Conservation (phyloP, 2,329 filamentous ascomycete species). For the Diaporthe longicolla region DNA sequence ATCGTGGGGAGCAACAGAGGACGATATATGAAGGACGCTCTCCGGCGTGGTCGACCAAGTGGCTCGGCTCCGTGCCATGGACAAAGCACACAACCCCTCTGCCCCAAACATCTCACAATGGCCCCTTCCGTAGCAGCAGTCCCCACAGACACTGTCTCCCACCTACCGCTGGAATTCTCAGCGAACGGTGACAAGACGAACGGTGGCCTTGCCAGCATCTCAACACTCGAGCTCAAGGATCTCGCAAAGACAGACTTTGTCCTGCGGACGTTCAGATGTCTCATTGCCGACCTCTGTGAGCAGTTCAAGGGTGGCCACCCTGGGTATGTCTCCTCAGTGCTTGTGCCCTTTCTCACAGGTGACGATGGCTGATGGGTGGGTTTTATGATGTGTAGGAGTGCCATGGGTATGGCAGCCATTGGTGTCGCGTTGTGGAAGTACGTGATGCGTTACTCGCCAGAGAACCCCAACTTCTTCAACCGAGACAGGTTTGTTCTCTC, state of each 20-base stretch:
- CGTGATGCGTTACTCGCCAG: conserved; percentile 69
- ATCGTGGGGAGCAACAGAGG: not conserved
- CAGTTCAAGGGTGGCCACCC: conserved; percentile 80
- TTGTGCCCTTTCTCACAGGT: not conserved
- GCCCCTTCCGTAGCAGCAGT: conserved; percentile 22
- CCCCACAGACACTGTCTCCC: conserved; percentile 22
- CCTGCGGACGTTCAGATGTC: conserved; percentile 70
- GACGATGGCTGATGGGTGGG: conserved; percentile 53
- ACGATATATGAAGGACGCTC: conserved; percentile 13
- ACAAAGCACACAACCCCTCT: not conserved
- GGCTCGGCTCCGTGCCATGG: not conserved
- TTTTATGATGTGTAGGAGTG: conserved; percentile 41
- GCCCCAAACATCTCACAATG: not conserved
- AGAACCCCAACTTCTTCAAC: conserved; percentile 67
- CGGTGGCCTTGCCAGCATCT: not conserved
- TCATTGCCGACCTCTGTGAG: conserved; percentile 78
- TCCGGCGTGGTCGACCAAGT: conserved; percentile 2
- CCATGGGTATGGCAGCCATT: conserved; percentile 55
- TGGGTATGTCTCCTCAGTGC: conserved; percentile 60
- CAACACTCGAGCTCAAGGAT: conserved; percentile 27
- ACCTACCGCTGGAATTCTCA: conserved; percentile 27
- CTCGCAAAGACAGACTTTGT: conserved; percentile 59
- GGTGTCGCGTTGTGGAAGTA: conserved; percentile 68
- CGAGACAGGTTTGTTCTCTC: conserved; percentile 72
- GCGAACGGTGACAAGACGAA: conserved; percentile 15